Percentiles rank a stretch among this genome's conserved stretches.
phyloP scores from a whole-genome alignment of 257 asterid genomes.

The Gynochthodes officinalis region DNA sequence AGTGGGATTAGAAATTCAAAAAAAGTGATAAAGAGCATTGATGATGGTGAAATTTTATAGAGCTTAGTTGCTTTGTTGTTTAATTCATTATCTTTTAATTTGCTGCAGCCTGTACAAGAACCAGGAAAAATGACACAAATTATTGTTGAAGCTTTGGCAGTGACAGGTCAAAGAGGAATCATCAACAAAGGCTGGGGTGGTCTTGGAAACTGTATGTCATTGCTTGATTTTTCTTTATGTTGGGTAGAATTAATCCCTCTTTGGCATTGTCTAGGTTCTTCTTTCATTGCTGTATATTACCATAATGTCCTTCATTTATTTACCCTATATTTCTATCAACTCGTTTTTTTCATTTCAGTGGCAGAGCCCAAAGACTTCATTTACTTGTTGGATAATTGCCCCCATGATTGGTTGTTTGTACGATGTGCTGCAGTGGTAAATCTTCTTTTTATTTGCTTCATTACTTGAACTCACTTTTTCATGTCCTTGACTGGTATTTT shows the following conservation, averaged over 20 bases:
- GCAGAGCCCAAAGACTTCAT: slow-evolving; percentile 66
- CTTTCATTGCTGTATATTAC: background rate
- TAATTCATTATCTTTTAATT: slow-evolving; percentile 9
- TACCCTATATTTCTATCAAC: background rate
- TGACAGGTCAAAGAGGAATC: slow-evolving; percentile 84
- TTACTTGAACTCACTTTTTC: background rate
- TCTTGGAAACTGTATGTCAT: slow-evolving; percentile 64
- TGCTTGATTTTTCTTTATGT: background rate
- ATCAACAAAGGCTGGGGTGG: slow-evolving; percentile 98
- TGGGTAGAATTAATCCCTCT: background rate
- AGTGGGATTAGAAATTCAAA: background rate
- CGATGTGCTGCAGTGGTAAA: slow-evolving; percentile 86
- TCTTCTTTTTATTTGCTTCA: slow-evolving; percentile 4
- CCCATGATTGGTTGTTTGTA: slow-evolving; percentile 91
- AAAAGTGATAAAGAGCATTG: background rate
- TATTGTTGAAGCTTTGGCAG: slow-evolving; percentile 75
- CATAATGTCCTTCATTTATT: background rate
- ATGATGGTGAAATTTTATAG: background rate
- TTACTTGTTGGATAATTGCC: slow-evolving; percentile 72
- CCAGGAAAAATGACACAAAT: slow-evolving; percentile 81
- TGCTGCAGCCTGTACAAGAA: slow-evolving; percentile 72
- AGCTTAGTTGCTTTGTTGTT: background rate
- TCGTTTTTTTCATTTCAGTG: slow-evolving; percentile 37
- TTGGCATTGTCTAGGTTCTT: background rate
- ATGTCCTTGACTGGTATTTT: background rate